phyloP scores from a whole-genome alignment of 352 stramenopile genomes.

The Pilasporangium apinafurcum region DNA sequence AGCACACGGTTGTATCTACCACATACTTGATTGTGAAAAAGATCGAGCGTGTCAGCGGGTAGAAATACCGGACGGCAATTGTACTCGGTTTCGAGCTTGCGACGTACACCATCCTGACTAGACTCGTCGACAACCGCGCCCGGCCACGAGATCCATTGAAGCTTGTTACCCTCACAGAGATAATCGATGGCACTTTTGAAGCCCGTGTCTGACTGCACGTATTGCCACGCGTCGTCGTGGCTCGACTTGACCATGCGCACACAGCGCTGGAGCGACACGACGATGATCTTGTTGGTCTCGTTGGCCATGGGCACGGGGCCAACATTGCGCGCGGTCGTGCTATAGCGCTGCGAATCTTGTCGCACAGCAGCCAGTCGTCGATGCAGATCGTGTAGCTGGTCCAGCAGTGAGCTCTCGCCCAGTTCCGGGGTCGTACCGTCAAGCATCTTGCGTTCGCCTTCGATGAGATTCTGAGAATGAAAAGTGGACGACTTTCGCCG shows the following conservation, averaged over 20 bases:
- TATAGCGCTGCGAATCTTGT: slow-evolving; percentile 72
- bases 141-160: slow-evolving; percentile 89
- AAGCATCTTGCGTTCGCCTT: too few relatives aligned
- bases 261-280: slow-evolving; percentile 59
- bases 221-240: slow-evolving; percentile 71
- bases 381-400: slow-evolving; percentile 77
- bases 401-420: slow-evolving; percentile 65
- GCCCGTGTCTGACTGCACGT: slow-evolving; percentile 51
- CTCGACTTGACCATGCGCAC: slow-evolving; percentile 71
- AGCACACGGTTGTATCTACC: background rate
- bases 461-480: too few relatives aligned
- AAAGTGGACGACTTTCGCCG: too few relatives aligned
- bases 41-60: slow-evolving; percentile 59
- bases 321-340: slow-evolving; percentile 42
- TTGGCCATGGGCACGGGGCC: slow-evolving; percentile 69
- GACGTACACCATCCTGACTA: slow-evolving; percentile 67
- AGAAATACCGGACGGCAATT: slow-evolving; percentile 85
- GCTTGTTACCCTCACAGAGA: slow-evolving; percentile 67
- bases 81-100: slow-evolving; percentile 76
- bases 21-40: slow-evolving; percentile 75
- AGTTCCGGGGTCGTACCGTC: slow-evolving; percentile 29
- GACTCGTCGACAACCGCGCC: slow-evolving; percentile 73
- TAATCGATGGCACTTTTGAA: slow-evolving; percentile 77
- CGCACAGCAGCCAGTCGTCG: slow-evolving; percentile 59
- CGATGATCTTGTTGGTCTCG: slow-evolving; percentile 79